A percentile compares a stretch with the other conserved stretches of the same genome.
These are phyloP conservation scores for Fusarium torreyae DNA, from an alignment of 2,329 filamentous ascomycete genomes.

Conservation along the genomic window DNA sequence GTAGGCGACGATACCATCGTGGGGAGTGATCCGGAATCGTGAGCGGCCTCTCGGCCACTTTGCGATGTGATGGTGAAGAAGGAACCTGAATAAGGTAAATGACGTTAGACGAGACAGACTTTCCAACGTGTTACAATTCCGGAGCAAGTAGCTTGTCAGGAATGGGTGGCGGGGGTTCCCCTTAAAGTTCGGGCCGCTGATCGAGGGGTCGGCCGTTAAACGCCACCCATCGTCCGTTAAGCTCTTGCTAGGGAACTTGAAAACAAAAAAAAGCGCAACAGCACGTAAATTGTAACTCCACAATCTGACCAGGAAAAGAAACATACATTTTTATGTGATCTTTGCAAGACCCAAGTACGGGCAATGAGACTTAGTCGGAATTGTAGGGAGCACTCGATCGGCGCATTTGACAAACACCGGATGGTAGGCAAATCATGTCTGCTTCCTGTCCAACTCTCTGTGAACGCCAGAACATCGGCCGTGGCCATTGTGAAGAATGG, in stretches of 20 bases:
- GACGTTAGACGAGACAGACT: conserved; percentile 46
- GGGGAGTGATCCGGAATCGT: conserved; percentile 50
- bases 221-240: conserved; percentile 45
- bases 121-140: conserved; percentile 38
- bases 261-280: conserved; percentile 13
- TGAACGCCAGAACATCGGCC: conserved; percentile 63
- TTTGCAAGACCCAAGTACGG: conserved; percentile 52
- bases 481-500: conserved; percentile 69
- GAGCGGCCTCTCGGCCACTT: conserved; percentile 40
- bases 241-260: conserved; percentile 27
- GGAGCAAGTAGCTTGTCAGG: conserved; percentile 31
- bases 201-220: conserved; percentile 46
- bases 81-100: conserved; percentile 33
- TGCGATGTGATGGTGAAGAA: conserved; percentile 33
- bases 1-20: conserved; percentile 55
- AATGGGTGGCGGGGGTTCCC: conserved; percentile 47
- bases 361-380: conserved; percentile 53
- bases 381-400: conserved; percentile 49
- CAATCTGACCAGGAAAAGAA: conserved; percentile 11
- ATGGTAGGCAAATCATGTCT: conserved; percentile 56
- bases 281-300: conserved; percentile 10
- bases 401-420: conserved; percentile 51
- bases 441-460: conserved; percentile 60
- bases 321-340: conserved; percentile 45
- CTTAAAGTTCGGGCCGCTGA: conserved; percentile 43